phyloP scores from a whole-genome alignment of 2,329 filamentous ascomycete species.

The Cadophora malorum region DNA sequence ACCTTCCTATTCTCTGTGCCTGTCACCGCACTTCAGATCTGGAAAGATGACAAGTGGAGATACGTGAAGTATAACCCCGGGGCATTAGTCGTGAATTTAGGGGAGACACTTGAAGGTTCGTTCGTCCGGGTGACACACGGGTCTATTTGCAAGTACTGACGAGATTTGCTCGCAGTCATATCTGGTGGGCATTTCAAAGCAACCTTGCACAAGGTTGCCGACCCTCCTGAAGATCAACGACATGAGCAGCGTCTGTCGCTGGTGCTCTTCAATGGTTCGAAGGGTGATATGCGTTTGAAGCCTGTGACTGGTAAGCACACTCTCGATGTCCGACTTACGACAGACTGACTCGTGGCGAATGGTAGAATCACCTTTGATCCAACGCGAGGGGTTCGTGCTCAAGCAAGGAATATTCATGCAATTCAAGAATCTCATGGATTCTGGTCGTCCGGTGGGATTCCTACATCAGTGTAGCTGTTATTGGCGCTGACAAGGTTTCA shows the following conservation, averaged over 20 bases:
- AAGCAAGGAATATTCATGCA: conserved; percentile 54
- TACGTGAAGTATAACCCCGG: conserved; percentile 52
- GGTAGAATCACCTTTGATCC: conserved; percentile 48
- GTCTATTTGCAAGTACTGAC: too few relatives aligned
- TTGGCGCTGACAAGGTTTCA: neutral
- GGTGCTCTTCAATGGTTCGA: conserved; percentile 54
- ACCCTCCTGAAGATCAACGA: conserved; percentile 51
- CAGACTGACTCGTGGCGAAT: conserved; percentile 10
- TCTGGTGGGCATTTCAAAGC: conserved; percentile 56
- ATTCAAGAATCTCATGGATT: conserved; percentile 51
- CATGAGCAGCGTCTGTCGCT: conserved; percentile 51
- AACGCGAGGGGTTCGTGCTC: conserved; percentile 52
- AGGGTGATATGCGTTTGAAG: conserved; percentile 52
- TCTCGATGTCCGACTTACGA: too few relatives aligned
- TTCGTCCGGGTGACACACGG: too few relatives aligned
- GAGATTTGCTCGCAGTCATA: conserved; percentile 44
- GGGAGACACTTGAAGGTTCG: conserved; percentile 47
- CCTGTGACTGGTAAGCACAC: conserved; percentile 44
- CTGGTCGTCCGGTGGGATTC: conserved; percentile 46
- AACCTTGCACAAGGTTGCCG: conserved; percentile 52
- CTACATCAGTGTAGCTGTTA: neutral
- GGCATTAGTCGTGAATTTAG: conserved; percentile 55
- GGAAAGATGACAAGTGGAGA: conserved; percentile 54
- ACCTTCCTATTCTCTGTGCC: conserved; percentile 56
- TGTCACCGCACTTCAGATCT: conserved; percentile 55